Percentiles rank a stretch among this genome's conserved stretches.
Evolutionary conservation across 306 rosid species (phyloP).

Genomic region (Dryas drummondii): DNA sequence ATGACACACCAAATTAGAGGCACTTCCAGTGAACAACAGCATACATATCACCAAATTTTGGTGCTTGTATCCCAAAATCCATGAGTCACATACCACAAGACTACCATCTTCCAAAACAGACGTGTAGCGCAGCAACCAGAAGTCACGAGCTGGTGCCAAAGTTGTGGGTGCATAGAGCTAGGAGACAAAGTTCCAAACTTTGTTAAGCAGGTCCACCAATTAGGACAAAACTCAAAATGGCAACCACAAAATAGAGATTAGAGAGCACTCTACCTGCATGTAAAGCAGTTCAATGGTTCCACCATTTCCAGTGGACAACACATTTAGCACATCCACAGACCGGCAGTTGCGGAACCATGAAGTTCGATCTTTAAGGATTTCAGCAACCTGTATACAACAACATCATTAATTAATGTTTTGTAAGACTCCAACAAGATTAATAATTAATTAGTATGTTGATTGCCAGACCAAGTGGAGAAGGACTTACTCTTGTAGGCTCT

Average conservation of each 20-base stretch:
- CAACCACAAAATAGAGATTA: slow-evolving; percentile 1
- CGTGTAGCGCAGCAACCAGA: slow-evolving; percentile 98
- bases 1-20: slow-evolving; percentile 1
- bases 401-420: slow-evolving; percentile 9
- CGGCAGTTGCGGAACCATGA: slow-evolving; percentile 95
- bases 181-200: slow-evolving; percentile 22
- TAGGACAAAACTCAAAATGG: not conserved
- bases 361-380: slow-evolving; percentile 92
- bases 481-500: slow-evolving; percentile 91
- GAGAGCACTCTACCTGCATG: slow-evolving; percentile 69
- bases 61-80: not conserved
- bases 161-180: slow-evolving; percentile 97
- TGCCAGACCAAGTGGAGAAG: slow-evolving; percentile 16
- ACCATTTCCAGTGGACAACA: slow-evolving; percentile 79
- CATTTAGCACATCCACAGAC: slow-evolving; percentile 77
- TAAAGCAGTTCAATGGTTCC: slow-evolving; percentile 95
- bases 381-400: slow-evolving; percentile 63
- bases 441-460: not conserved
- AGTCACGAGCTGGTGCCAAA: slow-evolving; percentile 97
- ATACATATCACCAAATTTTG: not conserved
- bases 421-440: not conserved
- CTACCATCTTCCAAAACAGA: slow-evolving; percentile 95
- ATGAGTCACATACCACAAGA: slow-evolving; percentile 69
- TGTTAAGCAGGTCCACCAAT: slow-evolving; percentile 10
- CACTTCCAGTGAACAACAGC: not conserved